Conservation (phyloP, 805 yeast species). For the Millerozyma miso region DNA sequence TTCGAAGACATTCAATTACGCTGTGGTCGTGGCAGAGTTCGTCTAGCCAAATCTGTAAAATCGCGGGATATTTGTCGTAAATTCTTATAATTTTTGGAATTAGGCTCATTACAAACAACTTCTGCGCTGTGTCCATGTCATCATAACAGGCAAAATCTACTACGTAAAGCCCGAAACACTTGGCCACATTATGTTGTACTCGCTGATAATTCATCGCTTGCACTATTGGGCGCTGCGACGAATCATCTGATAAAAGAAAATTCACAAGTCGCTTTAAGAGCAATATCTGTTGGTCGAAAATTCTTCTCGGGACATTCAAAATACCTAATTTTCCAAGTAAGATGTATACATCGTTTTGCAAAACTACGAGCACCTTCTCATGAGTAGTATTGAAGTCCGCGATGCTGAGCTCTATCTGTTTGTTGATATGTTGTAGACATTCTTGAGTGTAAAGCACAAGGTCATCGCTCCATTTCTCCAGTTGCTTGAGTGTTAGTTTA, state of each 20-base stretch:
- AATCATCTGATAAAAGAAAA: constrained; percentile 3
- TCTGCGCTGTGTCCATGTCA: constrained; percentile 6
- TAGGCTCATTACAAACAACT: constrained; percentile 6
- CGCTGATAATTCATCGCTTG: not conserved
- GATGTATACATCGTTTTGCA: not conserved
- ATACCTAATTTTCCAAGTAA: constrained; percentile 1
- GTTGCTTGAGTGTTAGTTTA: not conserved
- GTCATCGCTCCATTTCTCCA: not conserved
- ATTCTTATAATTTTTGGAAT: constrained; percentile 6
- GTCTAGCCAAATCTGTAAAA: constrained; percentile 8
- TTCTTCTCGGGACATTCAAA: not conserved
- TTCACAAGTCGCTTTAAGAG: constrained; percentile 10
- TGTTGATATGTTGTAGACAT: constrained; percentile 1
- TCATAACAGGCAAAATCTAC: constrained; percentile 4
- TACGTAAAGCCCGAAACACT: constrained; percentile 7
- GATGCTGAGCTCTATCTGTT: constrained; percentile 1
- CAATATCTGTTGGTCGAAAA: constrained; percentile 11
- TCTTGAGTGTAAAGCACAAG: not conserved
- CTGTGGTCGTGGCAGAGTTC: constrained; percentile 12
- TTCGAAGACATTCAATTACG: constrained; percentile 4
- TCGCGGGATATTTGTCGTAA: constrained; percentile 7
- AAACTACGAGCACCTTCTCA: not conserved
- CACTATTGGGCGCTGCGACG: not conserved
- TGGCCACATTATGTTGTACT: constrained; percentile 1
- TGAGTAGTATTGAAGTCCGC: not conserved